These are phyloP conservation scores for Massospora cicadina DNA, from an alignment of 371 early-diverging fungal genomes.

Conservation along the genomic window DNA sequence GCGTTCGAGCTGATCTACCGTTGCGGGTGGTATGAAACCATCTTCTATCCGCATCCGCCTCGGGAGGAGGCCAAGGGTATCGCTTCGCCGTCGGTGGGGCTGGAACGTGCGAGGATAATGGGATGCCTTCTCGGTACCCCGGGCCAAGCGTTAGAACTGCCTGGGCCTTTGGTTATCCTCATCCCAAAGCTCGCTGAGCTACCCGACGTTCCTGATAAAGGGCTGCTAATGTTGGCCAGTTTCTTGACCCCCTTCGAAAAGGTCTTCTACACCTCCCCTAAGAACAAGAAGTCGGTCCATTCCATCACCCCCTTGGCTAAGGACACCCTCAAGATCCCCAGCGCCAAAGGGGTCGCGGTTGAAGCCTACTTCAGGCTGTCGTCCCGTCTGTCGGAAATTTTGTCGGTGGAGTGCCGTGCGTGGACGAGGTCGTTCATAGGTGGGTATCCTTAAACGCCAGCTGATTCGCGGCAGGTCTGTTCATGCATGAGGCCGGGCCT, in stretches of 20 bases:
- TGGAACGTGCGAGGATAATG: background rate
- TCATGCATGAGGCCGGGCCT: background rate
- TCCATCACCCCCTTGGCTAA: background rate
- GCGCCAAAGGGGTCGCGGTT: background rate
- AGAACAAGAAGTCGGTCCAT: background rate
- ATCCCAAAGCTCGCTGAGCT: background rate
- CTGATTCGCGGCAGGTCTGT: background rate
- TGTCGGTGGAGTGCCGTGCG: background rate
- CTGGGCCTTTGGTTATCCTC: background rate
- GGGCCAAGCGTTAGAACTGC: background rate
- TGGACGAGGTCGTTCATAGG: background rate
- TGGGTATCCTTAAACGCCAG: background rate
- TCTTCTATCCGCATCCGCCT: background rate
- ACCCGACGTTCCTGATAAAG: background rate
- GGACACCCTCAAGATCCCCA: background rate
- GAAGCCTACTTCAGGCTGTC: background rate
- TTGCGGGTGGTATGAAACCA: background rate
- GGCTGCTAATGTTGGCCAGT: background rate
- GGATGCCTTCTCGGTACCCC: background rate
- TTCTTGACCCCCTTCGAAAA: conserved; percentile 5
- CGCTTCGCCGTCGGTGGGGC: background rate
- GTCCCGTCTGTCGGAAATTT: background rate
- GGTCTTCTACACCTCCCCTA: background rate
- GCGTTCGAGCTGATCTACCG: conserved; percentile 4
- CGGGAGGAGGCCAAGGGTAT: background rate